Conservation (phyloP, 2,329 filamentous ascomycete species). For the Ophiosphaerella korrae region DNA sequence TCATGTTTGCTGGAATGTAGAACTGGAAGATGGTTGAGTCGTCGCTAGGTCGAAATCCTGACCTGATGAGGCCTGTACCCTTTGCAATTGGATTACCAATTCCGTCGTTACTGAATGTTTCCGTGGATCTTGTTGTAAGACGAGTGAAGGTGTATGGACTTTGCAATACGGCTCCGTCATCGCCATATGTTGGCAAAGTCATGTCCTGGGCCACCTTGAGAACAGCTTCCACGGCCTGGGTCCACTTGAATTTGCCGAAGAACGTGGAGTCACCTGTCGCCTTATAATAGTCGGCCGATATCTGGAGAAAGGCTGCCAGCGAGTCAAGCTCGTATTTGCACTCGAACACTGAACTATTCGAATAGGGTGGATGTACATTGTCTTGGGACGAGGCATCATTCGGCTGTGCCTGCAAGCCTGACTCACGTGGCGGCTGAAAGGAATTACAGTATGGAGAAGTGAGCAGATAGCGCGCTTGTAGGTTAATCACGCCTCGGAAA, state of each 20-base stretch:
- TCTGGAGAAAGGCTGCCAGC: constrained; percentile 57
- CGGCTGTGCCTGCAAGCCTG: constrained; percentile 45
- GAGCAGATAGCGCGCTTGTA: constrained; percentile 71
- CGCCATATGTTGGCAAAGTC: constrained; percentile 55
- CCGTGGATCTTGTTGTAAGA: constrained; percentile 51
- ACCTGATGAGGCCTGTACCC: constrained; percentile 56
- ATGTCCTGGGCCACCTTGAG: constrained; percentile 54
- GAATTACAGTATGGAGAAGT: constrained; percentile 62
- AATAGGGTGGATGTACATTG: constrained; percentile 51
- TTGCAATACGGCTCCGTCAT: constrained; percentile 50
- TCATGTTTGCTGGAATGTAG: constrained; percentile 65
- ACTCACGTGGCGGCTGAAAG: constrained; percentile 58
- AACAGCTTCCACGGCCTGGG: constrained; percentile 51
- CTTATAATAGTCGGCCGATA: constrained; percentile 56
- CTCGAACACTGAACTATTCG: constrained; percentile 54
- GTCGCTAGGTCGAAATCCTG: constrained; percentile 57
- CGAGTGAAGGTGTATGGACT: constrained; percentile 55
- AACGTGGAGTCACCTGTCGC: constrained; percentile 55
- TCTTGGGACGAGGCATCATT: constrained; percentile 50
- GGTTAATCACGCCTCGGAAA: constrained; percentile 73
- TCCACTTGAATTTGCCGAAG: constrained; percentile 57
- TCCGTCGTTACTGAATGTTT: constrained; percentile 59
- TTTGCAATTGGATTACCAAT: constrained; percentile 57
- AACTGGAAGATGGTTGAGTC: constrained; percentile 57
- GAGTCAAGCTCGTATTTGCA: constrained; percentile 62